Conservation (phyloP, 768 basidiomycete genomes). For the Podaxis sp. region DNA sequence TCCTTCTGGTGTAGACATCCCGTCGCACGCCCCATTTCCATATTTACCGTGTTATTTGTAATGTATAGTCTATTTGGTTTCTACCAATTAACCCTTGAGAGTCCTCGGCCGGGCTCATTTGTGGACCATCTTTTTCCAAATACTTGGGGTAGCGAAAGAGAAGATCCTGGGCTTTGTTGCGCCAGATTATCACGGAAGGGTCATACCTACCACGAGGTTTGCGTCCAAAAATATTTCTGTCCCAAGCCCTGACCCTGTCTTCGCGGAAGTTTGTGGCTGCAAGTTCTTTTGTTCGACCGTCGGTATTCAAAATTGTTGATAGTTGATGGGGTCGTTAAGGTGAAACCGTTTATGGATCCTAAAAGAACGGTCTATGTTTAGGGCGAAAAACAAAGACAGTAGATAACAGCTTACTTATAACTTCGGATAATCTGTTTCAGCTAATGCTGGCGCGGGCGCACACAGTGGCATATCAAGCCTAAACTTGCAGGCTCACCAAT, state of each 20-base stretch:
- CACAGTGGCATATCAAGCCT: background rate
- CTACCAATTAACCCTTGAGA: background rate
- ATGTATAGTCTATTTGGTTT: slow-evolving; percentile 14
- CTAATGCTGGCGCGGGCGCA: background rate
- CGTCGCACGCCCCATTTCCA: background rate
- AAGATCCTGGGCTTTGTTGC: background rate
- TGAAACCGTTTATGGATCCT: background rate
- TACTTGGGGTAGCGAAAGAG: slow-evolving; percentile 9
- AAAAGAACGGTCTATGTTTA: background rate
- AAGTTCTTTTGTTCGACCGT: background rate
- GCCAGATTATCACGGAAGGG: background rate
- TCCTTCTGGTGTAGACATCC: background rate
- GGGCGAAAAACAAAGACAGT: background rate
- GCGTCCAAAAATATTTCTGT: background rate
- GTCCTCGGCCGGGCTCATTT: background rate
- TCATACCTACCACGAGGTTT: background rate
- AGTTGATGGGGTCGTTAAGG: background rate
- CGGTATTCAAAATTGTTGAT: too few relatives aligned
- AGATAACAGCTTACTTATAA: background rate
- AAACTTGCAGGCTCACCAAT: too few relatives aligned
- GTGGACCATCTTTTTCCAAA: background rate
- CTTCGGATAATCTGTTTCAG: background rate
- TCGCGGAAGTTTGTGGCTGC: background rate
- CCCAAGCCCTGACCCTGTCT: background rate
- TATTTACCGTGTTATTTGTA: slow-evolving; percentile 16